These are phyloP conservation scores for Neophaeococcomyces mojaviensis DNA, from an alignment of 2,329 filamentous ascomycete species.

Conservation along the genomic window DNA sequence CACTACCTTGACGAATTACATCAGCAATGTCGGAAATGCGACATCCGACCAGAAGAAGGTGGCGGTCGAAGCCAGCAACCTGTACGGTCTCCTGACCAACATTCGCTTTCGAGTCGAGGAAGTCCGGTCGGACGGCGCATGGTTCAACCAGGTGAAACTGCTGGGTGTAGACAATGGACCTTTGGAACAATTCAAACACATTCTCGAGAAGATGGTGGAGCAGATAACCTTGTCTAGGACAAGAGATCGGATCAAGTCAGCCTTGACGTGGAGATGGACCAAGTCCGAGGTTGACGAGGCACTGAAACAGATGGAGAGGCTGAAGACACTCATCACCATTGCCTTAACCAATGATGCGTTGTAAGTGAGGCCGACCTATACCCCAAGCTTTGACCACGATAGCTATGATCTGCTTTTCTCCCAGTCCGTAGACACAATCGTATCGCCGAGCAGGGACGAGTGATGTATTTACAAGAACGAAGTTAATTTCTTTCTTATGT, in stretches of 20 bases:
- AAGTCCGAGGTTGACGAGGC: conserved; percentile 12
- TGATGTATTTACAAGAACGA: too few species aligned
- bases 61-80: conserved; percentile 20
- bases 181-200: conserved; percentile 25
- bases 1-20: conserved; percentile 18
- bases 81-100: conserved; percentile 21
- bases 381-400: too few species aligned
- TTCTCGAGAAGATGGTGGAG: conserved; percentile 18
- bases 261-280: conserved; percentile 11
- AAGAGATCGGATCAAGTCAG: conserved; percentile 10
- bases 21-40: conserved; percentile 20
- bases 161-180: conserved; percentile 20
- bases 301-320: conserved; percentile 13
- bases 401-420: too few species aligned
- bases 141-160: conserved; percentile 19
- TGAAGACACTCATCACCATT: conserved; percentile 13
- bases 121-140: conserved; percentile 15
- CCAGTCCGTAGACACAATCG: too few species aligned
- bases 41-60: conserved; percentile 20
- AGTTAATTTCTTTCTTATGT: too few species aligned
- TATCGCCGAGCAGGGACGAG: too few species aligned
- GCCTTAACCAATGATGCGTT: conserved; percentile 12
- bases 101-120: conserved; percentile 21
- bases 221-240: conserved; percentile 6
- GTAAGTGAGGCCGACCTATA: too few species aligned